These are phyloP conservation scores for Didymella sp. DNA, from an alignment of 2,329 filamentous ascomycete genomes.

Conservation along the genomic window DNA sequence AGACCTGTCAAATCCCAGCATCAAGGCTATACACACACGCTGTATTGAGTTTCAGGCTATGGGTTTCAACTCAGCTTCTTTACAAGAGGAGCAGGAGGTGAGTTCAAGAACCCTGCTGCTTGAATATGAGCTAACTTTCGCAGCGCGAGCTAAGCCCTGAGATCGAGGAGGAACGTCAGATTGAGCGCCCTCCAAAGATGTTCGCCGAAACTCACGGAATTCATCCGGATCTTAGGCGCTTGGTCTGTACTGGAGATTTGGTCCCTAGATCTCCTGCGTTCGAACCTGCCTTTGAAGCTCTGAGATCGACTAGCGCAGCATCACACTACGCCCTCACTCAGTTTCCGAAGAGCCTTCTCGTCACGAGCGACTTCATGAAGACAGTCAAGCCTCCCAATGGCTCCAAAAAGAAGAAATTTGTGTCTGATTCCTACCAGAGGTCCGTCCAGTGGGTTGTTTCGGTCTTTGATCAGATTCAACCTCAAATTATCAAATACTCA, in stretches of 20 bases:
- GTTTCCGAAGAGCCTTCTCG: slow-evolving; percentile 54
- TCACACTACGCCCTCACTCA: slow-evolving; percentile 39
- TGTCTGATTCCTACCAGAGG: slow-evolving; percentile 59
- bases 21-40: slow-evolving; percentile 28
- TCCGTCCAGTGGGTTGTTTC: slow-evolving; percentile 63
- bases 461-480: slow-evolving; percentile 5
- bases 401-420: neutral
- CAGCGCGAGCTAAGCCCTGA: slow-evolving; percentile 71
- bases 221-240: slow-evolving; percentile 52
- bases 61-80: slow-evolving; percentile 44
- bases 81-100: slow-evolving; percentile 68
- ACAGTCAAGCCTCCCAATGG: slow-evolving; percentile 50
- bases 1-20: slow-evolving; percentile 27
- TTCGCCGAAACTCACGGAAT: slow-evolving; percentile 53
- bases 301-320: slow-evolving; percentile 54
- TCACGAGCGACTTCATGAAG: slow-evolving; percentile 59
- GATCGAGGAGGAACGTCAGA: slow-evolving; percentile 65
- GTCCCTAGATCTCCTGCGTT: slow-evolving; percentile 44
- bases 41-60: slow-evolving; percentile 38
- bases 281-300: slow-evolving; percentile 55
- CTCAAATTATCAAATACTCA: slow-evolving; percentile 31
- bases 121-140: neutral
- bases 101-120: neutral
- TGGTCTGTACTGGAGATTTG: slow-evolving; percentile 50
- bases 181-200: slow-evolving; percentile 57